These are phyloP conservation scores for Trametes pubescens DNA, from an alignment of 1,284 basidiomycete genomes.

Conservation along the genomic window DNA sequence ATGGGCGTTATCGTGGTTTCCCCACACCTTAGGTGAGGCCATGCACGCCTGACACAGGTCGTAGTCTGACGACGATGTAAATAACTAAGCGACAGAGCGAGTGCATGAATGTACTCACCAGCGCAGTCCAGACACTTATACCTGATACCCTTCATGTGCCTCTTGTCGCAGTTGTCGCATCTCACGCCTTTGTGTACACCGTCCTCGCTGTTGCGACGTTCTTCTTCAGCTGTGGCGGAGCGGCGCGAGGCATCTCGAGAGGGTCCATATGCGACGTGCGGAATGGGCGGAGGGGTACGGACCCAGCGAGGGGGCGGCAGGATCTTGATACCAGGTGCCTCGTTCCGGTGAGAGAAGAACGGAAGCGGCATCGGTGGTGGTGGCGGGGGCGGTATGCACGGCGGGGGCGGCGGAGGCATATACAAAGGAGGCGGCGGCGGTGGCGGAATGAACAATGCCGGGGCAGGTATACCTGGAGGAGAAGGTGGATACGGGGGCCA, in stretches of 20 bases:
- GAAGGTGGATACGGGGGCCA: constrained; percentile 1
- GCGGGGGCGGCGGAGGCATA: constrained; percentile 8
- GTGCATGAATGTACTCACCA: constrained; percentile 47
- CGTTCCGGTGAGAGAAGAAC: neutral
- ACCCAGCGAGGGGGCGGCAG: constrained; percentile 13
- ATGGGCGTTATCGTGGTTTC: constrained; percentile 46
- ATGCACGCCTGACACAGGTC: constrained; percentile 74
- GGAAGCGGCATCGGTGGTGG: constrained; percentile 10
- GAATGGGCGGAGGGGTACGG: constrained; percentile 1
- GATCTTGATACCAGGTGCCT: neutral
- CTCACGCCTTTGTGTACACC: constrained; percentile 50
- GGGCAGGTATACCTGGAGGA: constrained; percentile 11
- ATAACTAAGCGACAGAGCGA: neutral
- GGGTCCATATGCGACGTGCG: constrained; percentile 14
- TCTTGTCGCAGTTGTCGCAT: constrained; percentile 65
- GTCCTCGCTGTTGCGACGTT: constrained; percentile 1
- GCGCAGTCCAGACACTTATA: constrained; percentile 79
- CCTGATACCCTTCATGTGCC: constrained; percentile 62
- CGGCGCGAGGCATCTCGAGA: neutral
- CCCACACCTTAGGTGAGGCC: constrained; percentile 31
- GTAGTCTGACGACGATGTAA: constrained; percentile 45
- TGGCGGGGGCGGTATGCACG: constrained; percentile 5
- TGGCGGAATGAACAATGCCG: constrained; percentile 4
- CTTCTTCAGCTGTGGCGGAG: neutral
- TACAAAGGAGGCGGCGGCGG: constrained; percentile 9